These are phyloP conservation scores for Lepiota brunneoincarnata DNA, from an alignment of 768 basidiomycete species.

Conservation along the genomic window DNA sequence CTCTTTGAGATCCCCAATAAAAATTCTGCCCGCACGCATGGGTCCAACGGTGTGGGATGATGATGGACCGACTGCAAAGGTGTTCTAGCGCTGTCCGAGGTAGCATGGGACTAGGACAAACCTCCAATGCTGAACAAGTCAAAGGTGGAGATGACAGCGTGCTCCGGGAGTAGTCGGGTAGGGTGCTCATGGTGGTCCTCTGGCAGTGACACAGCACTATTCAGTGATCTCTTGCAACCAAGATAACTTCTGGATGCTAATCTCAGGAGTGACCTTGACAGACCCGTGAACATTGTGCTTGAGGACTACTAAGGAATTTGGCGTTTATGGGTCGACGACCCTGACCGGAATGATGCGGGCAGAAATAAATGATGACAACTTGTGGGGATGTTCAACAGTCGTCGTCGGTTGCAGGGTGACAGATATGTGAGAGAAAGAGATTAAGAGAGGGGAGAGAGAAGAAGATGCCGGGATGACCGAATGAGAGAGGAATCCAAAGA, in stretches of 20 bases:
- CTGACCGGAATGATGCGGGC: conserved; percentile 1
- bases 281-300: neutral
- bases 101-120: conserved; percentile 19
- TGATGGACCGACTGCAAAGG: conserved; percentile 42
- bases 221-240: conserved; percentile 7
- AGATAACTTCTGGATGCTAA: neutral
- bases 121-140: conserved; percentile 92
- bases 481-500: neutral
- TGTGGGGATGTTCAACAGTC: too few species aligned
- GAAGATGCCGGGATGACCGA: neutral
- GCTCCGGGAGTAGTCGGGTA: conserved; percentile 48
- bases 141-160: conserved; percentile 92
- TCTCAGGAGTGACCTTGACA: neutral
- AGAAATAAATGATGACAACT: too few species aligned
- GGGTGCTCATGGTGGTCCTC: conserved; percentile 1
- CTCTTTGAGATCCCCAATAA: conserved; percentile 72
- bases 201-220: neutral
- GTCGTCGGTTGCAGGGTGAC: too few species aligned
- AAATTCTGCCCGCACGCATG: conserved; percentile 91
- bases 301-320: neutral
- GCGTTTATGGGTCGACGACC: neutral
- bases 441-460: conserved; percentile 4
- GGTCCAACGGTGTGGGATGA: conserved; percentile 53
- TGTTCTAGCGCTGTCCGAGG: conserved; percentile 6
- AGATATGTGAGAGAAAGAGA: too few species aligned